Conservation (phyloP, 768 basidiomycete genomes). For the Boletus tylopilopsis region DNA sequence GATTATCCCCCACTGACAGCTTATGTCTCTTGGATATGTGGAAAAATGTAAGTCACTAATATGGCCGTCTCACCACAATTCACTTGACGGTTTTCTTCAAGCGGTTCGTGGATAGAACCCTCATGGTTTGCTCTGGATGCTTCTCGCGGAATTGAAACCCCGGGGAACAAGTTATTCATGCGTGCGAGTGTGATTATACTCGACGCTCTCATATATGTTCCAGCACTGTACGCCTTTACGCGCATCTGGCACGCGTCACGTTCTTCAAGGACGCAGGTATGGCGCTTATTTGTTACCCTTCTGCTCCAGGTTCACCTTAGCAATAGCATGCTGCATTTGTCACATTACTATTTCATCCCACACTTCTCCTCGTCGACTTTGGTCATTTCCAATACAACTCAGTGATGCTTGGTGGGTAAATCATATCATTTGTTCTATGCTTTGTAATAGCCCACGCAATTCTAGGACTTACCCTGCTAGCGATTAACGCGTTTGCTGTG, state of each 20-base stretch:
- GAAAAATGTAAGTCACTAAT: constrained; percentile 54
- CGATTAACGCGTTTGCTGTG: constrained; percentile 64
- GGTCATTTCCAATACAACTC: constrained; percentile 97
- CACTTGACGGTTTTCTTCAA: constrained; percentile 20
- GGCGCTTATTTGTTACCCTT: constrained; percentile 2
- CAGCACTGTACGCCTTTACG: constrained; percentile 66
- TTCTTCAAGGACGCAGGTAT: constrained; percentile 76
- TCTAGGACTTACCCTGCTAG: constrained; percentile 63
- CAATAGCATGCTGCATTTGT: constrained; percentile 52
- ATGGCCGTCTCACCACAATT: constrained; percentile 3
- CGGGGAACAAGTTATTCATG: constrained; percentile 73
- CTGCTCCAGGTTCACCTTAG: background rate
- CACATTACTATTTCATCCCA: constrained; percentile 77
- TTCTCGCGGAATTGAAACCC: constrained; percentile 71
- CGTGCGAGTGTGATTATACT: constrained; percentile 65
- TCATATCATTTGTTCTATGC: background rate
- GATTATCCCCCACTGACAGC: constrained; percentile 95
- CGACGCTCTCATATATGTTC: constrained; percentile 72
- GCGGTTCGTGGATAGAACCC: constrained; percentile 48
- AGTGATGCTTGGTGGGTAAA: constrained; percentile 75
- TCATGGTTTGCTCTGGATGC: constrained; percentile 67
- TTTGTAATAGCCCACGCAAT: background rate
- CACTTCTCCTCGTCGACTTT: constrained; percentile 79
- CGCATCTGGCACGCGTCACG: constrained; percentile 62
- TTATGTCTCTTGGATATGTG: constrained; percentile 83